These are phyloP conservation scores for Amaranthus tricolor DNA, from an alignment of 179 eudicot genomes.

Conservation along the genomic window DNA sequence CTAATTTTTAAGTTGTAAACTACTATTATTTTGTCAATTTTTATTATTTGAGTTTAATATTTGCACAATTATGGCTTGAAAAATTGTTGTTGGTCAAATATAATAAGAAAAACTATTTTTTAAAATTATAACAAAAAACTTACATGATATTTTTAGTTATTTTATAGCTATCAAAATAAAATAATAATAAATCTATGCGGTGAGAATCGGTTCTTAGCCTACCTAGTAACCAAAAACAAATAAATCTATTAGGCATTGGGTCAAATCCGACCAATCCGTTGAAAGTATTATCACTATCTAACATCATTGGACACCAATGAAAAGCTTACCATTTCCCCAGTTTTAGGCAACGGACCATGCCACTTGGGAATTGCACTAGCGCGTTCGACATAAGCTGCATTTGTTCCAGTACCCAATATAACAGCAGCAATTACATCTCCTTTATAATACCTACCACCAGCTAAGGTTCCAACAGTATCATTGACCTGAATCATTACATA, in stretches of 20 bases:
- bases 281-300: neutral
- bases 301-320: neutral
- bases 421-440: slow-evolving; percentile 81
- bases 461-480: slow-evolving; percentile 92
- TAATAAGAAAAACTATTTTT: too few relatives aligned
- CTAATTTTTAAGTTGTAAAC: too few relatives aligned
- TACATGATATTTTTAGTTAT: too few relatives aligned
- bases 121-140: neutral
- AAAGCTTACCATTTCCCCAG: slow-evolving; percentile 81
- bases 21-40: too few relatives aligned
- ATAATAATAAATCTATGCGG: too few relatives aligned
- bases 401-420: slow-evolving; percentile 91
- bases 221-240: too few relatives aligned
- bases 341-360: slow-evolving; percentile 76
- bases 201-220: too few relatives aligned
- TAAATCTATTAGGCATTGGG: neutral
- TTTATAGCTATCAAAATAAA: too few relatives aligned
- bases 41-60: too few relatives aligned
- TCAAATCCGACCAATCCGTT: too few relatives aligned
- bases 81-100: too few relatives aligned
- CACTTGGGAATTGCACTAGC: slow-evolving; percentile 88
- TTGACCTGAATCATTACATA: slow-evolving; percentile 53
- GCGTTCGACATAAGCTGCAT: slow-evolving; percentile 93
- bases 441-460: slow-evolving; percentile 66
- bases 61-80: too few relatives aligned